Evolutionary conservation across 2,329 filamentous ascomycete genomes (phyloP), one percentile per base, ranked within the genome.

Genomic region (Fusarium heterosporum): DNA sequence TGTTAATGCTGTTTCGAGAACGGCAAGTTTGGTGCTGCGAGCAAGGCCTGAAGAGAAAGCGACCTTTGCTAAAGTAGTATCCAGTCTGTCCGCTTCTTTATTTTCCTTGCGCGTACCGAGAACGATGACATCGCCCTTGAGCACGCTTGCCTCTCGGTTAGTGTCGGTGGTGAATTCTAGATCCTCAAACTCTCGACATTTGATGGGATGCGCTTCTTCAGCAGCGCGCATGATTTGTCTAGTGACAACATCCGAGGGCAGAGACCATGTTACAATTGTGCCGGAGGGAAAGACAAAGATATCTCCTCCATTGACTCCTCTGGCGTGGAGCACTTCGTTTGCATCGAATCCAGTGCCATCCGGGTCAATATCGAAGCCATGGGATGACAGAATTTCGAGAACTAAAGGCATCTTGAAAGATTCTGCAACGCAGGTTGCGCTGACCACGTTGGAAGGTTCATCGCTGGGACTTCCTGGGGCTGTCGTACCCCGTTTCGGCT

Each of bases 241-340:
- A 10, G 91, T 91, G 16, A 93, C 90, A 17, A 93, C 87, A 57
- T 90, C 88, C 62, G 93, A 87, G 1, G 93, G 90, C 2, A 97
- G 84, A 7, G 92, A 92, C 96, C 96, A 99, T 25, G 93, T 90
- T 8, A 98, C 96, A 9, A 98, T 86, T 13, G 94, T 97, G 12
- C 96, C 96, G 0, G 94, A 97, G 10, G 95, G 93, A 70, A 99
- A 99, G 56, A 99, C 90, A 75, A 98, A 98, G 49, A 98, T 88
- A 79, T 99, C 96, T 32, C 93, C 94, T 58, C 88, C 84, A 74
- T 87, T 85, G 60, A 85, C 82, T 10, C 83, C 83, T 50, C 86
- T 81, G 8, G 87, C 88, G 73, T 90, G 88, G 47, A 90, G 85
- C 8, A 90, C 87, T 72, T 89, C 87, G 66, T 82, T 82, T 45